Evolutionary conservation across 2,329 filamentous ascomycete species (phyloP).

Genomic region (Cyclaneusma minus): DNA sequence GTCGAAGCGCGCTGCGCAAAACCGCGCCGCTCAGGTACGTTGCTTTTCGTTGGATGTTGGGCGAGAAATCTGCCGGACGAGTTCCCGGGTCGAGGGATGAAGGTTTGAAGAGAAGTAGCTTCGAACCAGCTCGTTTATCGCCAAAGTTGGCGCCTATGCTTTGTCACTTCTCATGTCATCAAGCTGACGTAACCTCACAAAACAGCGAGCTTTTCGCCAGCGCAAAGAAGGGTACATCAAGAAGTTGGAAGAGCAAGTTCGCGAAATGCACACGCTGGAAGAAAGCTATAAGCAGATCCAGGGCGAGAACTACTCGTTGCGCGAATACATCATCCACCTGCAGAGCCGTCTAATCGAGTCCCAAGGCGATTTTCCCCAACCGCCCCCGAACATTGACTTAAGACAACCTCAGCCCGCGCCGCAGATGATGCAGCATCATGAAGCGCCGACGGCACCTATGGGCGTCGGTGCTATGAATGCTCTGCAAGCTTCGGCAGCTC

Average conservation of each 20-base stretch:
- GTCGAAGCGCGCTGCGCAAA: constrained; percentile 92
- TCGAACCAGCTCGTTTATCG: too few species aligned
- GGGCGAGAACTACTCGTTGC: constrained; percentile 75
- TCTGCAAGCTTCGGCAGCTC: constrained; percentile 21
- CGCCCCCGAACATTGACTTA: constrained; percentile 67
- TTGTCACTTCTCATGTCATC: constrained; percentile 23
- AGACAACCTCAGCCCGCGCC: constrained; percentile 27
- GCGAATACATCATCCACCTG: constrained; percentile 83
- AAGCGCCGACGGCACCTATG: constrained; percentile 18
- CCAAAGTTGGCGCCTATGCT: too few species aligned
- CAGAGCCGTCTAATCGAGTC: constrained; percentile 76
- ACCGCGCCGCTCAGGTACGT: constrained; percentile 86
- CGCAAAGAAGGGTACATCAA: constrained; percentile 98
- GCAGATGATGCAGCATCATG: constrained; percentile 13
- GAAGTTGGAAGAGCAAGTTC: constrained; percentile 87
- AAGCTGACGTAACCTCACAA: constrained; percentile 15
- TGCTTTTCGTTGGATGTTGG: constrained; percentile 7
- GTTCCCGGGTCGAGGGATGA: too few species aligned
- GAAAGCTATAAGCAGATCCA: constrained; percentile 68
- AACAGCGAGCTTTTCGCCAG: constrained; percentile 86
- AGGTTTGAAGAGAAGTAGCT: too few species aligned
- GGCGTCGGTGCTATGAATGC: constrained; percentile 17
- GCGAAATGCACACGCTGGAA: constrained; percentile 62
- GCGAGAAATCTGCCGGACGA: too few species aligned
- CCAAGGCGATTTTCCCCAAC: constrained; percentile 69